A percentile compares a stretch with the other conserved stretches of the same genome.
Conservation (phyloP, 257 asterid species). For the Haberlea rhodopensis region DNA sequence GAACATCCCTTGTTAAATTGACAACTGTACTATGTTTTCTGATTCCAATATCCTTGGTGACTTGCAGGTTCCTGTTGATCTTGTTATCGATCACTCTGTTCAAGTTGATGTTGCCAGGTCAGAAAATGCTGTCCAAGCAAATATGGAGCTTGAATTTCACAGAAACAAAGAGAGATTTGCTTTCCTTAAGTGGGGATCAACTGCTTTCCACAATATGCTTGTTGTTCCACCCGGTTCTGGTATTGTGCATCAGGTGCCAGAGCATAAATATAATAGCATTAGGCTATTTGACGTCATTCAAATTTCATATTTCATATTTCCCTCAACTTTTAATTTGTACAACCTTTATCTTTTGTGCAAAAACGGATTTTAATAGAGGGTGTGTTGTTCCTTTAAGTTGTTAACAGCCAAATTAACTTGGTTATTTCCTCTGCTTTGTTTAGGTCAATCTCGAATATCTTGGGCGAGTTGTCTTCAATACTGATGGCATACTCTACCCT, state of each 20-base stretch:
- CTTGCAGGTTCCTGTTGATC: constrained; percentile 92
- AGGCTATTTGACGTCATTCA: constrained; percentile 5
- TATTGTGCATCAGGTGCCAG: constrained; percentile 86
- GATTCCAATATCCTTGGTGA: constrained; percentile 25
- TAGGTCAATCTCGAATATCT: constrained; percentile 96
- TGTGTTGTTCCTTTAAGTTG: constrained; percentile 5
- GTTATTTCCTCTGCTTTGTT: constrained; percentile 19
- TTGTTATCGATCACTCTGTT: constrained; percentile 94
- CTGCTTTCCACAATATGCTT: constrained; percentile 92
- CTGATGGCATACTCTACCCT: constrained; percentile 79
- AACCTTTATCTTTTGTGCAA: constrained; percentile 1
- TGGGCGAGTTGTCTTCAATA: constrained; percentile 87
- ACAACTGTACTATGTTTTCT: background rate
- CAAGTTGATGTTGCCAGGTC: constrained; percentile 93
- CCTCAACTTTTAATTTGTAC: constrained; percentile 13
- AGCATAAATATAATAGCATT: constrained; percentile 18
- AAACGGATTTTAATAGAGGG: background rate
- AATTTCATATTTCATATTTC: constrained; percentile 1
- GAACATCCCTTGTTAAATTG: background rate
- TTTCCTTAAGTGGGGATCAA: constrained; percentile 98
- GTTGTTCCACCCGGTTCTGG: constrained; percentile 99
- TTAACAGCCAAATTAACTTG: constrained; percentile 6
- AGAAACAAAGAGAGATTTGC: constrained; percentile 97
- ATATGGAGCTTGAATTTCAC: constrained; percentile 89
- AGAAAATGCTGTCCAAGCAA: constrained; percentile 89